Evolutionary conservation across 352 stramenopile species (phyloP), one percentile per base, ranked within the genome.

Genomic region (Paralagenidium karlingii): DNA sequence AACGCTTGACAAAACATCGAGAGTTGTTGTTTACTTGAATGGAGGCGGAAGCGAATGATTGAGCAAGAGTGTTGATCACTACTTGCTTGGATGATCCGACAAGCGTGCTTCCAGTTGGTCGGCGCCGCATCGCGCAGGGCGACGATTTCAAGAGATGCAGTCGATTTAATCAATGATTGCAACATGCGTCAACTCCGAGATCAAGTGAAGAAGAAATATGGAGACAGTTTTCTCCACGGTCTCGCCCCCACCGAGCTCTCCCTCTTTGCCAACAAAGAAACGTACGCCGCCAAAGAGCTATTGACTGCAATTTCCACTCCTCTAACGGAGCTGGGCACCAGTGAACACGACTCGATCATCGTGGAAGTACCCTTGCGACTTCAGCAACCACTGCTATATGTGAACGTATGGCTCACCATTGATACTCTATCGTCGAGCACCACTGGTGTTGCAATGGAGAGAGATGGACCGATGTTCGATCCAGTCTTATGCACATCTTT

Each of bases 21-120:
- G n/a, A n/a, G n/a, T n/a, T n/a, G n/a, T n/a, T n/a, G n/a, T n/a
- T n/a, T n/a, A n/a, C n/a, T n/a, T n/a, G n/a, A n/a, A n/a, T n/a
- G n/a, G n/a, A n/a, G n/a, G n/a, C n/a, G n/a, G n/a, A n/a, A n/a
- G n/a, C n/a, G n/a, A n/a, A n/a, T n/a, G n/a, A n/a, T n/a, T n/a
- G n/a, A n/a, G n/a, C n/a, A n/a, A n/a, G n/a, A n/a, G n/a, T n/a
- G n/a, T n/a, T n/a, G n/a, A n/a, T n/a, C n/a, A n/a, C n/a, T n/a
- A n/a, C n/a, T n/a, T n/a, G n/a, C n/a, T n/a, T n/a, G 27, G 36
- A 42, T 42, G 36, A 24, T 24, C 11, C 27, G 34, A 30, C 40
- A 43, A 47, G 28, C 16, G 28, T 47, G 41, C 27, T 47, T 47
- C 41, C 41, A 47, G 41, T 30, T 47, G 22, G 41, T 47, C n/a